Evolutionary conservation across 371 early-diverging fungal species (phyloP), one percentile per base, ranked within the genome.

Genomic region (Vittaforma corneae): DNA sequence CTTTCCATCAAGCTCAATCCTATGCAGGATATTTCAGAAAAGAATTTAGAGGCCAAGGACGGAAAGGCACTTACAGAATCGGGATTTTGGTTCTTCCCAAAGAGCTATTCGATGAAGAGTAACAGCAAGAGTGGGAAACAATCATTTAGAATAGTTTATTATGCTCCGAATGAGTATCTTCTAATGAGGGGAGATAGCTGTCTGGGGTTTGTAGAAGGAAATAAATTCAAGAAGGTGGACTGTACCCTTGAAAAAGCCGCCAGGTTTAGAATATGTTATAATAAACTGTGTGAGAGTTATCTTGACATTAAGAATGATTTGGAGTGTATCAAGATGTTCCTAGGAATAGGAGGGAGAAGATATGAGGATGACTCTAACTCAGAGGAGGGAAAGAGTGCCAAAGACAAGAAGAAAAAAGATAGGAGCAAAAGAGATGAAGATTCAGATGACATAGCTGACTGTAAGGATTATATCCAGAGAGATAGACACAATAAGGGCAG

Each of bases 41-140:
- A 55, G 28, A 55, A 34, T 30, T 9, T 55, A 6, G 28, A 24
- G 9, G 26, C 26, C 20, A 28, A 9, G 28, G 55, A 55, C 28
- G 55, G 42, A 11, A 55, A 55, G 35, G 55, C 55, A 6, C 34
- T 55, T 40, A 37, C 55, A 32, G 55, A 55, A 28, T 5, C 11
- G n/a, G 55, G 55, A 11, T 26, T 9, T 11, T 55, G 55, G 55
- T n/a, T 9, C 11, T 55, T 5, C 9, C 11, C 18, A 5, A 55
- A 55, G 28, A 11, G 55, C 9, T 55, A 16, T 28, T 9, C 9
- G 9, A 34, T 55, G 55, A 26, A 55, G 6, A n/a, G n/a, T 5
- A 34, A 24, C 9, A 34, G 35, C 28, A 26, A 5, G 5, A 34
- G 20, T 5, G 26, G 14, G 6, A 55, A 40, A 40, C 55, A 55